Evolutionary conservation across 2,329 filamentous ascomycete species (phyloP).

Genomic region (Cercospora citrullina): DNA sequence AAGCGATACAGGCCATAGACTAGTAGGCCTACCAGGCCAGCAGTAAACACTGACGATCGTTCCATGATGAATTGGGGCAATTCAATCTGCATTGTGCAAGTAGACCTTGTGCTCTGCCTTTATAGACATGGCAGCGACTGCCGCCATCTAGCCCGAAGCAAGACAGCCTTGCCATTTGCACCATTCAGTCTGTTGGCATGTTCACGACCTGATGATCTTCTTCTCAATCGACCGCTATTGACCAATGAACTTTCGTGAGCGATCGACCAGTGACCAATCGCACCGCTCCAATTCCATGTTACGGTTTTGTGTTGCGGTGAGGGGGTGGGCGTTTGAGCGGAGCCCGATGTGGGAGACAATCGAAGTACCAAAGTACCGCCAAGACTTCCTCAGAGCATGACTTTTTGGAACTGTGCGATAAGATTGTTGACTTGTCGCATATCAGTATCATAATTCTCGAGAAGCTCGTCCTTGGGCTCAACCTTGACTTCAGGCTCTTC

Average conservation of each 20-base stretch:
- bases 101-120: neutral
- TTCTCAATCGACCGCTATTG: neutral
- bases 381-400: conserved; percentile 8
- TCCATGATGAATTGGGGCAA: conserved; percentile 3
- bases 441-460: conserved; percentile 15
- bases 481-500: neutral
- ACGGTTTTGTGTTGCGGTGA: conserved; percentile 5
- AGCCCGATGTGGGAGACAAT: neutral
- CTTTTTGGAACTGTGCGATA: conserved; percentile 12
- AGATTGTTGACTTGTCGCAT: conserved; percentile 16
- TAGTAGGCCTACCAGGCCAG: conserved; percentile 1
- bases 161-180: neutral
- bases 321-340: conserved; percentile 2
- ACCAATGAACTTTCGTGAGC: neutral
- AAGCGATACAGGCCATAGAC: conserved; percentile 22
- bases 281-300: neutral
- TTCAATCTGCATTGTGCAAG: neutral
- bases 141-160: neutral
- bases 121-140: neutral
- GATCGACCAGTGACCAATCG: neutral
- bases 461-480: neutral
- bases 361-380: neutral
- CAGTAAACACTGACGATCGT: neutral
- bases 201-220: neutral
- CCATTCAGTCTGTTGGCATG: neutral